Percentiles rank a stretch among this genome's conserved stretches.
These are phyloP conservation scores for Aphanomyces stellatus DNA, from an alignment of 352 stramenopile species.

Conservation along the genomic window DNA sequence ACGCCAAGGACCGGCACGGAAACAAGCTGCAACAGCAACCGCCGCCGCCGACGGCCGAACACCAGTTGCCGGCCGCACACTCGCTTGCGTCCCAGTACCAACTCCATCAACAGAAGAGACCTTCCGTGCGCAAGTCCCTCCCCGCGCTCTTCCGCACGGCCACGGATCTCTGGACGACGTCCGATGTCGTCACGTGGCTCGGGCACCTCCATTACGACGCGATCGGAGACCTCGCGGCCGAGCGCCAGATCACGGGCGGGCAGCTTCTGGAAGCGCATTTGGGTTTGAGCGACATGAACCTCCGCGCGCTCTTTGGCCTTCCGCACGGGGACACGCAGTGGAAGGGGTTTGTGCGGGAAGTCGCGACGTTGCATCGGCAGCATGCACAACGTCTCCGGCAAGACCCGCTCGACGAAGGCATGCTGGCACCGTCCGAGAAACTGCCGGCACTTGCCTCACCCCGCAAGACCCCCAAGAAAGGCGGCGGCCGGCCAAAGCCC, in stretches of 20 bases:
- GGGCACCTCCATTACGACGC: background rate
- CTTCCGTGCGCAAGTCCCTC: background rate
- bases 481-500: too few species aligned
- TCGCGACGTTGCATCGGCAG: background rate
- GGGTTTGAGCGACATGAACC: slow-evolving; percentile 14
- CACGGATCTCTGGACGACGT: background rate
- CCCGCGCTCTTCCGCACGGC: background rate
- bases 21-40: background rate
- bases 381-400: background rate
- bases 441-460: too few species aligned
- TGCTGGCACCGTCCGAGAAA: too few species aligned
- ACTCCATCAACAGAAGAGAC: too few species aligned
- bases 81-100: too few species aligned
- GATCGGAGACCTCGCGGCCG: background rate
- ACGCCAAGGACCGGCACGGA: background rate
- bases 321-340: background rate
- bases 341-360: slow-evolving; percentile 14
- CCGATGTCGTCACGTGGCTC: slow-evolving; percentile 12
- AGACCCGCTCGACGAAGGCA: too few species aligned
- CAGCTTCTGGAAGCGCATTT: slow-evolving; percentile 8
- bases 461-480: too few species aligned
- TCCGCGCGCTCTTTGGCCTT: slow-evolving; percentile 7
- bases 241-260: background rate
- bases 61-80: too few species aligned
- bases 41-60: too few species aligned